Percentiles rank a stretch among this genome's conserved stretches.
Conservation (phyloP, 768 basidiomycete genomes). For the Lactifluus pinguis region DNA sequence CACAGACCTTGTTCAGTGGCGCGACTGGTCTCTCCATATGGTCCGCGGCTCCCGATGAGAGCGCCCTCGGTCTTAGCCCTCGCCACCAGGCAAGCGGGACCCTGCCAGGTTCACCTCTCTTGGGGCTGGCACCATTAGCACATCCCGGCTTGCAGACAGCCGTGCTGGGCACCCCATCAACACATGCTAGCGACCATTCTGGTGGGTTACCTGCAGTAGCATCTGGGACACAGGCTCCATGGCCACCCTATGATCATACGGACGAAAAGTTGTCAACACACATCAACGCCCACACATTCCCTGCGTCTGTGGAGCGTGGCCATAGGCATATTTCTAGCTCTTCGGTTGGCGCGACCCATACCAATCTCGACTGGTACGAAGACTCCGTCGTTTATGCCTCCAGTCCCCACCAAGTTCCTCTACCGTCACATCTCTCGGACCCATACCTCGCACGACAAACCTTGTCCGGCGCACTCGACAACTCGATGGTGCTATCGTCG, state of each 20-base stretch:
- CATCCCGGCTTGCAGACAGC: background rate
- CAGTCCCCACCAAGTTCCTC: conserved; percentile 3
- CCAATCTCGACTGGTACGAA: background rate
- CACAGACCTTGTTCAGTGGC: conserved; percentile 42
- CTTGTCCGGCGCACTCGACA: conserved; percentile 1
- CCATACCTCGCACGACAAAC: conserved; percentile 1
- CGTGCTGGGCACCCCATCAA: background rate
- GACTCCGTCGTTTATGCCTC: conserved; percentile 12
- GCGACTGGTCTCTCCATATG: conserved; percentile 49
- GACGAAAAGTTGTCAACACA: conserved; percentile 1
- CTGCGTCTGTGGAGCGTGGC: background rate
- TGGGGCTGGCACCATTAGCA: background rate
- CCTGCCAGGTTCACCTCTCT: conserved; percentile 1
- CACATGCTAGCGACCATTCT: background rate
- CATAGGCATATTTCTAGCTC: conserved; percentile 2
- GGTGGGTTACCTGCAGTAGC: background rate
- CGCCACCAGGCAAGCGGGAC: conserved; percentile 4
- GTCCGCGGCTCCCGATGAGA: conserved; percentile 50
- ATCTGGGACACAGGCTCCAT: conserved; percentile 7
- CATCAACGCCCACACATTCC: background rate
- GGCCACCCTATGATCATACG: conserved; percentile 8
- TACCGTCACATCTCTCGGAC: background rate
- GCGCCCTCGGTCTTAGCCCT: conserved; percentile 15
- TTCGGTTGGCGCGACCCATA: background rate
- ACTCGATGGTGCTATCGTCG: conserved; percentile 7